Evolutionary conservation across 2,329 filamentous ascomycete genomes (phyloP).

Genomic region (Triangularia verruculosa): DNA sequence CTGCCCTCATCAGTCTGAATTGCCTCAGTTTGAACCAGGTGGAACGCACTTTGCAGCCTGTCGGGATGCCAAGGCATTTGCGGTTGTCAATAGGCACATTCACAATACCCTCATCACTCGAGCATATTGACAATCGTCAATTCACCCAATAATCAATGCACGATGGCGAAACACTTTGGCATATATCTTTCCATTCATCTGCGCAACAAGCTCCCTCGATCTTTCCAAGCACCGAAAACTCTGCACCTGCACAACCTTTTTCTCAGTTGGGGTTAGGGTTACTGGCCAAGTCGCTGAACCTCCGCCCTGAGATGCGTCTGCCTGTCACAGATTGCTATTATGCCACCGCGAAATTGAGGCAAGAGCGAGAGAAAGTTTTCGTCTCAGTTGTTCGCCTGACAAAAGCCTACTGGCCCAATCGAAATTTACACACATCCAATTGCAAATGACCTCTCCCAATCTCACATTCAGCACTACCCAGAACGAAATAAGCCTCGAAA

Average conservation of each 20-base stretch:
- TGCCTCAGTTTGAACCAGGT: not conserved
- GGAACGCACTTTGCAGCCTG: not conserved
- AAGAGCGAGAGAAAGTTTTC: not conserved
- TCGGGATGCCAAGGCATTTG: not conserved
- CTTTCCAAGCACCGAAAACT: no score
- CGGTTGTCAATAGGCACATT: no score
- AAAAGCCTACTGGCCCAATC: no score
- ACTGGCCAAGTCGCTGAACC: not conserved
- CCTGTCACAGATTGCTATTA: not conserved
- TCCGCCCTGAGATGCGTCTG: not conserved
- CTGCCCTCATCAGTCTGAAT: not conserved
- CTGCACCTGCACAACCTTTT: not conserved
- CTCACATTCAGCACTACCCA: not conserved
- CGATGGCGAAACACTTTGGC: no score
- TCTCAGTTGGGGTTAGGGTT: not conserved
- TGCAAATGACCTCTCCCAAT: no score
- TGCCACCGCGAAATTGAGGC: not conserved
- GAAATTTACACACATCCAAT: no score
- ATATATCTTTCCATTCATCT: no score
- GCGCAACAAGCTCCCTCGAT: no score
- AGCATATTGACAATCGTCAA: no score
- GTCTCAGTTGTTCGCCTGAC: no score
- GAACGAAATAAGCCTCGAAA: not conserved
- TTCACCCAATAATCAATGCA: no score
- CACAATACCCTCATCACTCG: no score